A percentile compares a stretch with the other conserved stretches of the same genome.
Conservation (phyloP, 169 alveolate species). For the Eimeria mitis region DNA sequence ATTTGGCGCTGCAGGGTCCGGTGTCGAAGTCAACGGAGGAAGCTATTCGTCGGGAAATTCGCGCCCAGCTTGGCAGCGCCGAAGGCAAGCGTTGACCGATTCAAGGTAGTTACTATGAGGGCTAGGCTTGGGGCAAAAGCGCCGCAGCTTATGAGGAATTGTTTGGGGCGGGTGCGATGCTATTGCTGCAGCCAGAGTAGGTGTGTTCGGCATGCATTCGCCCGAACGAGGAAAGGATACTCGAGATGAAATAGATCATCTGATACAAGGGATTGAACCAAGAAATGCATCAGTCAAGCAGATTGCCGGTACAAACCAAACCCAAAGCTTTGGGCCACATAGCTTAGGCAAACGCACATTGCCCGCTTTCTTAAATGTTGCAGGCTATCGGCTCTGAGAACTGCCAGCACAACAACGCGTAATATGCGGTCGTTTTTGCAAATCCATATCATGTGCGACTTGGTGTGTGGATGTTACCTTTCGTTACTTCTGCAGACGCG, state of each 20-base stretch:
- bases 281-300: background rate
- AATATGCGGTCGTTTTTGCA: background rate
- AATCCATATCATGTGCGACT: background rate
- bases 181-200: conserved; percentile 16
- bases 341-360: background rate
- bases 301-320: conserved; percentile 39
- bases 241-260: background rate
- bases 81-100: conserved; percentile 19
- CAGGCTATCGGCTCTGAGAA: background rate
- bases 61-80: conserved; percentile 17
- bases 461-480: background rate
- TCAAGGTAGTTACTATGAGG: background rate
- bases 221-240: background rate
- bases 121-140: background rate
- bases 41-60: conserved; percentile 22
- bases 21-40: conserved; percentile 12
- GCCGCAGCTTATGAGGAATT: background rate
- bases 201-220: background rate
- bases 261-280: conserved; percentile 11
- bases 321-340: background rate
- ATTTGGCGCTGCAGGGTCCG: conserved; percentile 29
- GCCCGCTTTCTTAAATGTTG: background rate
- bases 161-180: background rate
- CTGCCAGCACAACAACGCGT: background rate
- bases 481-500: conserved; percentile 18